phyloP scores from a whole-genome alignment of 2,329 filamentous ascomycete genomes.

The Lachnellula hyalina region DNA sequence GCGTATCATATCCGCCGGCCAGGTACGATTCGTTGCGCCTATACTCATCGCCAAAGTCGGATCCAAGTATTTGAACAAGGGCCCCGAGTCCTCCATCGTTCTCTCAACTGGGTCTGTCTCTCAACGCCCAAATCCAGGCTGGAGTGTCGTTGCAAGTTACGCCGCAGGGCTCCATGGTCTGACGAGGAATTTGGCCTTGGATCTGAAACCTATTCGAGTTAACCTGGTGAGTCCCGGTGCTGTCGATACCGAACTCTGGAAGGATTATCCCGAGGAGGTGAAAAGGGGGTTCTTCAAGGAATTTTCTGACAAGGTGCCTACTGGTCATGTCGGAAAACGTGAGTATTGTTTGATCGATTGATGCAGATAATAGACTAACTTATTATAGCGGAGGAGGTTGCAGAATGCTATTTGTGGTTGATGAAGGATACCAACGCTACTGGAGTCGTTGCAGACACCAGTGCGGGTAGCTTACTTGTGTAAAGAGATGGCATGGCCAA shows the following conservation, averaged over 20 bases:
- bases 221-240: constrained; percentile 56
- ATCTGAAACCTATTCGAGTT: constrained; percentile 58
- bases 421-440: constrained; percentile 39
- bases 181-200: constrained; percentile 52
- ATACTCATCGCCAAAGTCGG: constrained; percentile 25
- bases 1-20: constrained; percentile 15
- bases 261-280: constrained; percentile 28
- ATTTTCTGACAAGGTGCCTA: constrained; percentile 13
- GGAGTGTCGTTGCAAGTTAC: constrained; percentile 44
- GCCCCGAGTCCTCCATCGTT: constrained; percentile 15
- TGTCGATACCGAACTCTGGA: constrained; percentile 45
- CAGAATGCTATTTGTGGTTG: constrained; percentile 39
- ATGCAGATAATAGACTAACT: neutral
- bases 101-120: constrained; percentile 18
- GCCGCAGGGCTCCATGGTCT: constrained; percentile 49
- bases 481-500: neutral
- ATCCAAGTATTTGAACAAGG: constrained; percentile 12
- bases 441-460: constrained; percentile 24
- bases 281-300: constrained; percentile 30
- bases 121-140: constrained; percentile 27
- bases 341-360: constrained; percentile 1
- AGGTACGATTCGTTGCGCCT: constrained; percentile 24
- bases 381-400: constrained; percentile 34
- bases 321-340: constrained; percentile 17
- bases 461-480: constrained; percentile 16